Percentiles rank a stretch among this genome's conserved stretches.
Evolutionary conservation across 129 eudicot species (phyloP).

Genomic region (Daucus carota): DNA sequence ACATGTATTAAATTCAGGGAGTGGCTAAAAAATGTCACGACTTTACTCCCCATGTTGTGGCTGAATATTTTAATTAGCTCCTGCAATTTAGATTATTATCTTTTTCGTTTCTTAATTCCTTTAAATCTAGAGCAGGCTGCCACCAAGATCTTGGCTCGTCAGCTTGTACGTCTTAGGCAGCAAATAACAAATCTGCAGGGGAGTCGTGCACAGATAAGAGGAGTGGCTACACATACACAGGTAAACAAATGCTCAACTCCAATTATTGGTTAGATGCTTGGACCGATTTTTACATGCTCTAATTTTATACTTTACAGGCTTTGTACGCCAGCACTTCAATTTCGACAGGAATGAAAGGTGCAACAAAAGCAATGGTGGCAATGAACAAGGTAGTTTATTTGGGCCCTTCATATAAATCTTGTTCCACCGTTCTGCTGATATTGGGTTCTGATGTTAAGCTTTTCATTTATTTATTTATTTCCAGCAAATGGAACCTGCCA

Average conservation of each 20-base stretch:
- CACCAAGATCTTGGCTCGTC: conserved; percentile 86
- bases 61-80: neutral
- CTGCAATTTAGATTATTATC: neutral
- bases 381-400: conserved; percentile 72
- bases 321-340: conserved; percentile 86
- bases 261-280: neutral
- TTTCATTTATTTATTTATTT: conserved; percentile 1
- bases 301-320: conserved; percentile 37
- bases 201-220: conserved; percentile 92
- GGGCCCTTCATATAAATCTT: neutral
- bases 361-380: conserved; percentile 94
- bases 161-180: conserved; percentile 81
- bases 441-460: neutral
- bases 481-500: conserved; percentile 92
- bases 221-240: conserved; percentile 94
- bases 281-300: neutral
- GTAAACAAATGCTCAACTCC: conserved; percentile 22
- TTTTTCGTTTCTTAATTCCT: neutral
- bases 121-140: conserved; percentile 55
- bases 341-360: conserved; percentile 97
- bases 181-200: conserved; percentile 90
- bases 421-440: conserved; percentile 1
- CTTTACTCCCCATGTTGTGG: neutral
- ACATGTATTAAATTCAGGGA: neutral
- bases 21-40: neutral